Evolutionary conservation across 331 rosid species (phyloP), one percentile per base, ranked within the genome.

Genomic region (Pyracantha coccinea): DNA sequence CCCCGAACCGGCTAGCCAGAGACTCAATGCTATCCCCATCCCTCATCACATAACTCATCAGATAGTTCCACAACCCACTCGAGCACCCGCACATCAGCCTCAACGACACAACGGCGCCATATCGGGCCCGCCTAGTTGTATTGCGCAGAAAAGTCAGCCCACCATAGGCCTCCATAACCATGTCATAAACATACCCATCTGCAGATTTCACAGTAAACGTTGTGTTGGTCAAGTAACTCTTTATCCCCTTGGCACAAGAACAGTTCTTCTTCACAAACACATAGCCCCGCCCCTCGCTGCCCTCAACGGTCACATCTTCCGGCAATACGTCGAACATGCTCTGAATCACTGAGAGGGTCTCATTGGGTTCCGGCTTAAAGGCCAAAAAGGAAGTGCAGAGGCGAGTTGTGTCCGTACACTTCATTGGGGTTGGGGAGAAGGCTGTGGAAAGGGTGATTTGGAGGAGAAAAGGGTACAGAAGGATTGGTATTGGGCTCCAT

Each of bases 251-350:
- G 0, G 88, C 87, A 75, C 99, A 95, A 19, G 99, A 95, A 73
- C 99, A 95, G 81, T 92, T 95, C 79, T 95, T 95, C 79, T 76
- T 88, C 2, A 95, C 77, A 78, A 92, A 92, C 45, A 89, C 74
- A 63, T 90, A 88, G 32, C 85, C 89, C 82, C 83, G 73, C 17
- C 86, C 89, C 73, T 77, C 83, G 55, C 85, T 84, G 45, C 93
- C 89, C 80, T 94, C 99, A 33, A 86, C 88, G 23, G 97, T 89
- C 57, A 95, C 82, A 76, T 95, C 99, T 38, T 68, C 70, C 2
- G 89, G 93, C 52, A 92, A 73, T 19, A 92, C 93, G 83, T 95
- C 99, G 81, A 95, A 95, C 98, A 95, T 92, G 84, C 97, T 90
- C 66, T 86, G 85, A 72, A 95, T 75, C 82, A 89, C 77, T 14